Evolutionary conservation across 1,139 yeast genomes (phyloP).

Genomic region (Lodderomyces oxycetoniae): DNA sequence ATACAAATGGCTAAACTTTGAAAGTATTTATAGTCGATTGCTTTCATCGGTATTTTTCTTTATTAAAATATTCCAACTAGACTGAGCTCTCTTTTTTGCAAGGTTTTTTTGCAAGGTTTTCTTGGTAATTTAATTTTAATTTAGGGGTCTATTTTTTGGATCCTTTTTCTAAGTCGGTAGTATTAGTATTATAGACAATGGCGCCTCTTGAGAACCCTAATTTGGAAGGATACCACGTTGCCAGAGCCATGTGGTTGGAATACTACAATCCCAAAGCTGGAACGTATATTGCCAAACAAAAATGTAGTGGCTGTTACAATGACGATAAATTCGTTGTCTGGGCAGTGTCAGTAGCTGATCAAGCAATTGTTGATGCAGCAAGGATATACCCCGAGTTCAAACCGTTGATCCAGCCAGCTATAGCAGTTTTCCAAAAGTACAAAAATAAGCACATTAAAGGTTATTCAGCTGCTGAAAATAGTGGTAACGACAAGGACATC

Average conservation of each 20-base stretch:
- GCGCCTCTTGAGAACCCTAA: constrained; percentile 29
- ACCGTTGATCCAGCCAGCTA: constrained; percentile 55
- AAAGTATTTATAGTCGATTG: no score
- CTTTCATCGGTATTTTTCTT: no score
- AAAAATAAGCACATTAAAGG: constrained; percentile 49
- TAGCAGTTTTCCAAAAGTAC: constrained; percentile 48
- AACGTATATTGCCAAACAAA: constrained; percentile 41
- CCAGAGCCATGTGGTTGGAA: constrained; percentile 41
- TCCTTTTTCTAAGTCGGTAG: no score
- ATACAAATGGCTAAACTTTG: no score
- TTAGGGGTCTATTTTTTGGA: no score
- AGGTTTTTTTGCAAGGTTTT: no score
- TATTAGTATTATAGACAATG: constrained; percentile 1
- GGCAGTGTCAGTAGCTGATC: constrained; percentile 65
- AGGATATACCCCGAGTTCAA: constrained; percentile 53
- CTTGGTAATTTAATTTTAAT: no score
- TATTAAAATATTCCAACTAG: no score
- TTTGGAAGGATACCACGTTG: constrained; percentile 49
- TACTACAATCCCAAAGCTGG: constrained; percentile 42
- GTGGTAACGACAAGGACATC: constrained; percentile 55
- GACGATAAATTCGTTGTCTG: constrained; percentile 58
- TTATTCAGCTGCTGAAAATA: constrained; percentile 55
- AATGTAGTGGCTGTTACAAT: constrained; percentile 48
- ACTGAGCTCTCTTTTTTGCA: no score
- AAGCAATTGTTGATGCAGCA: constrained; percentile 59